Percentiles rank a stretch among this genome's conserved stretches.
Conservation (phyloP, 1,139 yeast genomes). For the Candida sojae region DNA sequence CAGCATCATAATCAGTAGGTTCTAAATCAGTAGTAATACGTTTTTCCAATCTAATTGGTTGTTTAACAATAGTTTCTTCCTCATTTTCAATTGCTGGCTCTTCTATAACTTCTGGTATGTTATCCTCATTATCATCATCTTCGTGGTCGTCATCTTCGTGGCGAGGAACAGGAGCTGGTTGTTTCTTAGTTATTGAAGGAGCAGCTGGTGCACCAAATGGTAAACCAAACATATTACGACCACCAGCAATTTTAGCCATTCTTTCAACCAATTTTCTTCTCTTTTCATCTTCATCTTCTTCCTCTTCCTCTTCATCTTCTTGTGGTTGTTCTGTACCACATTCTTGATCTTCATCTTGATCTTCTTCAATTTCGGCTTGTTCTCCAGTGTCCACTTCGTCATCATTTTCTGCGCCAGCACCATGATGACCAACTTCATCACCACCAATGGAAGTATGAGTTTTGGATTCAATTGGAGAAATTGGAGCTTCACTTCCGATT, state of each 20-base stretch:
- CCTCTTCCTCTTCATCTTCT: constrained; percentile 28
- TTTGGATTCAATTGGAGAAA: constrained; percentile 1
- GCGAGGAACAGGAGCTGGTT: constrained; percentile 18
- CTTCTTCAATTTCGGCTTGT: constrained; percentile 14
- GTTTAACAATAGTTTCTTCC: constrained; percentile 14
- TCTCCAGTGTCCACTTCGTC: constrained; percentile 12
- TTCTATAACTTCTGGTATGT: constrained; percentile 14
- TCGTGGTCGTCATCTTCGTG: constrained; percentile 8
- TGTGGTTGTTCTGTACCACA: constrained; percentile 24
- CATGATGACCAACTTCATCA: constrained; percentile 3
- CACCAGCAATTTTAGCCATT: constrained; percentile 94
- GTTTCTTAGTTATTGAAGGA: constrained; percentile 5
- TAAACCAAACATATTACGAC: constrained; percentile 87
- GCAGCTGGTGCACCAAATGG: constrained; percentile 28
- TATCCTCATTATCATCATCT: constrained; percentile 31
- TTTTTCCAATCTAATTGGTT: constrained; percentile 13
- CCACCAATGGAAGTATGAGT: neutral
- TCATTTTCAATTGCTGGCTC: constrained; percentile 14
- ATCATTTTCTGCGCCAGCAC: constrained; percentile 12
- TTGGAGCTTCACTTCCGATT: neutral
- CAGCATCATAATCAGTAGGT: constrained; percentile 47
- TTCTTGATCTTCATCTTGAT: constrained; percentile 14
- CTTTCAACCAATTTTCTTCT: constrained; percentile 83
- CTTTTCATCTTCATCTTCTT: constrained; percentile 77
- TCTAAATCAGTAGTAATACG: constrained; percentile 27